Percentiles rank a stretch among this genome's conserved stretches.
These are phyloP conservation scores for Diutina siamensis DNA, from an alignment of 1,139 yeast genomes.

Conservation along the genomic window DNA sequence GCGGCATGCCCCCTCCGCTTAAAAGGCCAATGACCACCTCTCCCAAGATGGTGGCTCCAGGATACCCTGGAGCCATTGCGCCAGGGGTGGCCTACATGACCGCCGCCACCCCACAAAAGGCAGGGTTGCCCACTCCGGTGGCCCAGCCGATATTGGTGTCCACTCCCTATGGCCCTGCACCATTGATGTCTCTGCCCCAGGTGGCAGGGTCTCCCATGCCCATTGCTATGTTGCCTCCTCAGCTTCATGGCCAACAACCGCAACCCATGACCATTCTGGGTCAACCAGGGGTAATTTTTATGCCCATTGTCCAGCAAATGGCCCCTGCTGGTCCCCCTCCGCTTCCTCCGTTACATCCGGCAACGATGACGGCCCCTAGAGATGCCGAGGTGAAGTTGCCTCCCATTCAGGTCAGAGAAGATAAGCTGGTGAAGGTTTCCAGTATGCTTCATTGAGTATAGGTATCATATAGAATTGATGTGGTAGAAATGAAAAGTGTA, in stretches of 20 bases:
- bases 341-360: background rate
- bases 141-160: background rate
- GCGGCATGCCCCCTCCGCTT: background rate
- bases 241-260: background rate
- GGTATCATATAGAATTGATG: background rate
- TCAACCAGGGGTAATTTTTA: conserved; percentile 1
- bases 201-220: conserved; percentile 1
- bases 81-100: background rate
- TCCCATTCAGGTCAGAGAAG: background rate
- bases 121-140: background rate
- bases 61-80: background rate
- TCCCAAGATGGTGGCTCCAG: background rate
- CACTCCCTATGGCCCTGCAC: conserved; percentile 1
- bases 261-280: background rate
- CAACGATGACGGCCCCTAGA: background rate
- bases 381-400: background rate
- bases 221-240: background rate
- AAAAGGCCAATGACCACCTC: background rate
- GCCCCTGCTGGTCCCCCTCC: conserved; percentile 3
- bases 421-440: background rate
- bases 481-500: background rate
- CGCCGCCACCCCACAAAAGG: background rate
- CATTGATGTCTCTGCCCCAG: background rate
- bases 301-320: conserved; percentile 1
- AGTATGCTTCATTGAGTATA: background rate